Evolutionary conservation across 371 early-diverging fungal genomes (phyloP).

Genomic region (Cokeromyces recurvatus): DNA sequence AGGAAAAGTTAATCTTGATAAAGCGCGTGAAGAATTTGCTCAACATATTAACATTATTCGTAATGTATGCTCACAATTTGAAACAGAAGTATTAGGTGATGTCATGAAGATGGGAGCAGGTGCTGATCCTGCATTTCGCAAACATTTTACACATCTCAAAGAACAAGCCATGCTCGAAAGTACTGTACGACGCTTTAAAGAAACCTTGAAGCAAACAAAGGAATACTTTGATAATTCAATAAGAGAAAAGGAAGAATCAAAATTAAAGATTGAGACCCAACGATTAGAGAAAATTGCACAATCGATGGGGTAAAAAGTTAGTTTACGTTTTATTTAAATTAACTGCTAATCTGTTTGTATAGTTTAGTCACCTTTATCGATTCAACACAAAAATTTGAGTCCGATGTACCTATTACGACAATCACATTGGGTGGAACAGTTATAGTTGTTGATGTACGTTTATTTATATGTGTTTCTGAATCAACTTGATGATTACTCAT

Average conservation of each 20-base stretch:
- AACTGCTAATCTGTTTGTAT: background rate
- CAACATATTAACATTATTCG: slow-evolving; percentile 50
- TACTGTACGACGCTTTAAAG: slow-evolving; percentile 44
- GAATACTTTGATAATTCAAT: slow-evolving; percentile 39
- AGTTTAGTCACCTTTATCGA: slow-evolving; percentile 49
- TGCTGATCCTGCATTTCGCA: slow-evolving; percentile 49
- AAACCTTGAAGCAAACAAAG: slow-evolving; percentile 38
- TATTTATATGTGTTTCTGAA: background rate
- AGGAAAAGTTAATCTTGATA: slow-evolving; percentile 50
- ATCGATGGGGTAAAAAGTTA: slow-evolving; percentile 35
- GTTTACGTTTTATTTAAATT: background rate
- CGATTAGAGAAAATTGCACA: slow-evolving; percentile 35
- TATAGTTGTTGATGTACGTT: slow-evolving; percentile 55
- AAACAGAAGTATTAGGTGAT: slow-evolving; percentile 55
- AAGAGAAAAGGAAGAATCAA: slow-evolving; percentile 40
- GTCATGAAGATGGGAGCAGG: slow-evolving; percentile 54
- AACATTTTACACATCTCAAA: slow-evolving; percentile 54
- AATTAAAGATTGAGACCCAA: slow-evolving; percentile 33
- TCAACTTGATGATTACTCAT: too few species aligned
- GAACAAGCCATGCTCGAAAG: slow-evolving; percentile 53
- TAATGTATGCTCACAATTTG: slow-evolving; percentile 53
- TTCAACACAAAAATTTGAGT: slow-evolving; percentile 37
- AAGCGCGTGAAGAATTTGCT: slow-evolving; percentile 43
- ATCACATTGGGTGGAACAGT: slow-evolving; percentile 54
- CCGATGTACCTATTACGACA: slow-evolving; percentile 40